Conservation (phyloP, 345 rosid genomes). For the Fremontodendron californicum region DNA sequence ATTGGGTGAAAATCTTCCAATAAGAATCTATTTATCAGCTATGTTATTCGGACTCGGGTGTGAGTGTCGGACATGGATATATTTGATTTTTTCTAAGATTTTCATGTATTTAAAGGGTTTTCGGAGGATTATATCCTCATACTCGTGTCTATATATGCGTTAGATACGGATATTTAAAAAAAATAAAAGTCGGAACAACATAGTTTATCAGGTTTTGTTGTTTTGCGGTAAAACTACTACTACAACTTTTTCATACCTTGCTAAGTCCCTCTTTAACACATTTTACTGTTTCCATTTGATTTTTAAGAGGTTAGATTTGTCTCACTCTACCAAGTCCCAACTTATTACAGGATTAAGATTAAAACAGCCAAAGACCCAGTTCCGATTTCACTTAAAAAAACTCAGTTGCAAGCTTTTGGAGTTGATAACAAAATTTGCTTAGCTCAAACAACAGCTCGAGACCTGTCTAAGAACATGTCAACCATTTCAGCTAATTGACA, state of each 20-base stretch:
- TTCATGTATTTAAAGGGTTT: too few relatives aligned
- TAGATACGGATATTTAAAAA: too few relatives aligned
- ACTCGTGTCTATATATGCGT: too few relatives aligned
- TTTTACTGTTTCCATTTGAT: background rate
- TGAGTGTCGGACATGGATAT: too few relatives aligned
- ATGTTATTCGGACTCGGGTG: too few relatives aligned
- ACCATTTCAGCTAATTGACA: background rate
- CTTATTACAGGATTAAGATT: background rate
- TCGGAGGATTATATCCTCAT: too few relatives aligned
- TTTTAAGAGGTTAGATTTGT: background rate
- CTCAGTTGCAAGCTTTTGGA: background rate
- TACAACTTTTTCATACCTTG: background rate
- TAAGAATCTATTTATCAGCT: background rate
- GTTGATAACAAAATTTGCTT: background rate
- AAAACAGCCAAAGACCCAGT: background rate
- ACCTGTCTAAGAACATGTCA: background rate
- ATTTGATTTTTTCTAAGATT: too few relatives aligned
- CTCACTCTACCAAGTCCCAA: background rate
- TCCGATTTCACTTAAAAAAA: background rate
- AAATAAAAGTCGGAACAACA: too few relatives aligned
- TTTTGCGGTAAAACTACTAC: background rate
- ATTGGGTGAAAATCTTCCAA: conserved; percentile 5
- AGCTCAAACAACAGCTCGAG: background rate
- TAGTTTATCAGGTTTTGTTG: background rate
- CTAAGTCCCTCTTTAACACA: background rate